Evolutionary conservation across 352 stramenopile genomes (phyloP), one percentile per base, ranked within the genome.

Genomic region (Phytophthora foliorum): DNA sequence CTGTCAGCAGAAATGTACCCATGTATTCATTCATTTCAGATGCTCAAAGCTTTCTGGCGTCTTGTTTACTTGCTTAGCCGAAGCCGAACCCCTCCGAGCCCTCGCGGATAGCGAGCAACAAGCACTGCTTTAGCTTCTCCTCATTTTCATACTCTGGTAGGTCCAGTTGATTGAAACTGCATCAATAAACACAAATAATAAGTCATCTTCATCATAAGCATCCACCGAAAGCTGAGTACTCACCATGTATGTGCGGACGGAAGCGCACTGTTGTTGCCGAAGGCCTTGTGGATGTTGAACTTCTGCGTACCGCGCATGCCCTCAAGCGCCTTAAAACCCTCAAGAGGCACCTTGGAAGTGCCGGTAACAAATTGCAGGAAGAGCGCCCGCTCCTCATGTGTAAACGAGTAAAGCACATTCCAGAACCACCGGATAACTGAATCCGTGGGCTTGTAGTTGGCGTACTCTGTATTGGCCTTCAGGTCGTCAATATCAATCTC

Each of bases 251-350:
- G 98, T 16, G 98, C 97, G 16, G 89, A 95, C 13, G 92, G 92
- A 45, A 98, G 67, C 27, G 88, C 83, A 25, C 86, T 94, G 60
- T 78, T 84, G 70, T 95, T 92, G 42, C 93, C 97, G 70, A 98
- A 98, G 5, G 94, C 93, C 79, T 99, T 99, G 85, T 99, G 97
- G 71, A 99, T 99, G 73, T 98, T 99, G 77, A 99, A 99, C 74
- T 99, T 99, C 76, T 99, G 96, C 36, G 97, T 97, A 25, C 98
- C 98, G 24, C 97, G 92, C 97, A 99, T 99, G 56, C 98, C 98
- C 72, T 99, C 97, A 1, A 99, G 86, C 24, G 98, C 93, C 68
- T 97, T 95, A 77, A 99, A 99, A 21, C 98, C 98, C 76, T 98
- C 94, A 19, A 99, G 86, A 22, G 98, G 98, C 21, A 98, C 90